Evolutionary conservation across 73 alveolate genomes (phyloP).

Genomic region (Paramecium caudatum): DNA sequence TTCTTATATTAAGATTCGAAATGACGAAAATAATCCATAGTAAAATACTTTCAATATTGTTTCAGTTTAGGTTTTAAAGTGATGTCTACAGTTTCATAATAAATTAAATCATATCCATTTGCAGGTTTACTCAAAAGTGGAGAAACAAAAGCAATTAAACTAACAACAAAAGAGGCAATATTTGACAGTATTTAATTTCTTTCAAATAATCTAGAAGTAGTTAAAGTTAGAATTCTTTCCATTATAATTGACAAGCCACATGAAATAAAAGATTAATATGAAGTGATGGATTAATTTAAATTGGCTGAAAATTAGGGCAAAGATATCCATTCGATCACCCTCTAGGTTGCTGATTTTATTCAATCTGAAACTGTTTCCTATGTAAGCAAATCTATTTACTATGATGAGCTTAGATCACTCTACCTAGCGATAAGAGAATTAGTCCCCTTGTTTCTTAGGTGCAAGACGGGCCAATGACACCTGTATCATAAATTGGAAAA

Average conservation of each 20-base stretch:
- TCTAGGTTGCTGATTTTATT: neutral
- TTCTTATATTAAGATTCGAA: neutral
- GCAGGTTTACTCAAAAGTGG: neutral
- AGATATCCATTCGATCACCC: neutral
- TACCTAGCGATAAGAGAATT: conserved; percentile 26
- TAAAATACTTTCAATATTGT: neutral
- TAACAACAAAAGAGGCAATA: neutral
- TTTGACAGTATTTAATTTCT: conserved; percentile 1
- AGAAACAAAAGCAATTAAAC: conserved; percentile 13
- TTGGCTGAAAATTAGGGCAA: neutral
- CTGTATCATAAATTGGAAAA: neutral
- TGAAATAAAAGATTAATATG: neutral
- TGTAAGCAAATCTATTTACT: too few species aligned
- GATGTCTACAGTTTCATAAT: conserved; percentile 10
- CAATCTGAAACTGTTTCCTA: conserved; percentile 35
- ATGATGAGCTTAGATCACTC: too few species aligned
- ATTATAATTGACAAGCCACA: conserved; percentile 6
- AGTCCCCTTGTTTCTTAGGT: neutral
- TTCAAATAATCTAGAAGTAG: neutral
- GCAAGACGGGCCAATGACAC: neutral
- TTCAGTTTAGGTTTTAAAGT: conserved; percentile 2
- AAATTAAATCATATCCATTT: conserved; percentile 10
- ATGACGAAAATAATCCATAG: neutral
- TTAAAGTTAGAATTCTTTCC: neutral
- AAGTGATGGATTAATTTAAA: conserved; percentile 32